Percentiles rank a stretch among this genome's conserved stretches.
Conservation (phyloP, 768 basidiomycete species). For the Mycena epipterygia region DNA sequence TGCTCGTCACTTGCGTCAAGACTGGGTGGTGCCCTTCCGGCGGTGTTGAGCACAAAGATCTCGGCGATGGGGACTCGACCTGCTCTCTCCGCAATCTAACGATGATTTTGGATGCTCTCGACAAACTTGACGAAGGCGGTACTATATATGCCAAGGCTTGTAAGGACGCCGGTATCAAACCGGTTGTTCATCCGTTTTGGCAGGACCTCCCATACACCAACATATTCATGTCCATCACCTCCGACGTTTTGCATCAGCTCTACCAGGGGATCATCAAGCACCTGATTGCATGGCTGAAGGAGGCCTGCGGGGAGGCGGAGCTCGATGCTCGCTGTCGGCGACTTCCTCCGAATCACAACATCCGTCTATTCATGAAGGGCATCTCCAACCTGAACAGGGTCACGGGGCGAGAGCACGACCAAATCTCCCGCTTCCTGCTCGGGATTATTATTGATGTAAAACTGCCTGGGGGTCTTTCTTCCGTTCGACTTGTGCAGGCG, state of each 20-base stretch:
- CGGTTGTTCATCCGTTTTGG: constrained; percentile 40
- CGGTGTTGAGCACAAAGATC: neutral
- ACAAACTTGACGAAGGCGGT: neutral
- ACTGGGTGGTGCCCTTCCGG: neutral
- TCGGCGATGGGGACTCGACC: neutral
- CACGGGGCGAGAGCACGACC: constrained; percentile 6
- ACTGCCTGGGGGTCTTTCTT: neutral
- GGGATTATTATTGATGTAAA: neutral
- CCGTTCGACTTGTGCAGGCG: neutral
- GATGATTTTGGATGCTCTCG: constrained; percentile 3
- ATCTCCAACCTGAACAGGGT: neutral
- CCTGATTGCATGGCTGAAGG: constrained; percentile 39
- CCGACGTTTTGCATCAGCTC: too few species aligned
- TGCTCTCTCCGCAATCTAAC: neutral
- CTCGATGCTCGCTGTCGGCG: constrained; percentile 44
- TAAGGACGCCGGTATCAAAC: constrained; percentile 6
- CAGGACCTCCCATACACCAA: constrained; percentile 44
- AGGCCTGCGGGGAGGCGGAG: constrained; percentile 33
- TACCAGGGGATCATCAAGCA: constrained; percentile 51
- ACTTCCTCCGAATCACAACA: too few species aligned
- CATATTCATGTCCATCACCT: too few species aligned
- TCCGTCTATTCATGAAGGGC: constrained; percentile 28
- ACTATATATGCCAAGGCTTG: neutral
- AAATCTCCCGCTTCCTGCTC: constrained; percentile 14
- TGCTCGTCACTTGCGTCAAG: constrained; percentile 9